A percentile compares a stretch with the other conserved stretches of the same genome.
Conservation (phyloP, 352 stramenopile genomes). For the Elongisporangium anandrum region DNA sequence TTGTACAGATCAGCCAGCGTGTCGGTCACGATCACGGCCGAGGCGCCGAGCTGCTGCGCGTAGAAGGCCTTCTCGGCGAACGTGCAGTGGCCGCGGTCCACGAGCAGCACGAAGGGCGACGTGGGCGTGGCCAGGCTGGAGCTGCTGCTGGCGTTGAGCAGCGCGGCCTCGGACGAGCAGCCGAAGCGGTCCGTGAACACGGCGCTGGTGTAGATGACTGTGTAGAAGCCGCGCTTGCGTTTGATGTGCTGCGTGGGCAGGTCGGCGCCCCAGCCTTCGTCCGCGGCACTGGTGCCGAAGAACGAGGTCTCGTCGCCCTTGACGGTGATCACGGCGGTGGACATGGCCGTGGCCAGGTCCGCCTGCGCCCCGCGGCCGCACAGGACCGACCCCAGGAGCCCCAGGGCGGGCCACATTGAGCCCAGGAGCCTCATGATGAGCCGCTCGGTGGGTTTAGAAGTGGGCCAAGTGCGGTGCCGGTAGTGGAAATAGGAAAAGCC, state of each 20-base stretch:
- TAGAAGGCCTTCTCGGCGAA: conserved; percentile 75
- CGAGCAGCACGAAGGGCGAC: conserved; percentile 56
- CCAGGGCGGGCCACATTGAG: conserved; percentile 3
- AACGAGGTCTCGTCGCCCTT: conserved; percentile 44
- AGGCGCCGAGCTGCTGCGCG: conserved; percentile 60
- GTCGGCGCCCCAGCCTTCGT: conserved; percentile 46
- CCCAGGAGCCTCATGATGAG: neutral
- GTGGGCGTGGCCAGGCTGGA: conserved; percentile 14
- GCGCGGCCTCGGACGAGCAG: conserved; percentile 30
- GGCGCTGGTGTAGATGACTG: conserved; percentile 41
- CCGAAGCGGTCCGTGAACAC: conserved; percentile 42
- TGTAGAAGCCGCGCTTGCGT: conserved; percentile 36
- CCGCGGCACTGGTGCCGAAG: conserved; percentile 46
- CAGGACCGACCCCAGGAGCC: conserved; percentile 4
- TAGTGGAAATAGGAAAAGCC: neutral
- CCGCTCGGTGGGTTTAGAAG: neutral
- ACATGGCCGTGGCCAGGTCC: conserved; percentile 29
- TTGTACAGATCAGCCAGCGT: conserved; percentile 71
- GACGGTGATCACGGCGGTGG: conserved; percentile 54
- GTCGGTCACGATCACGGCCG: conserved; percentile 71
- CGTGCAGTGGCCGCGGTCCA: conserved; percentile 67
- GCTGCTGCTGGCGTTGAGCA: conserved; percentile 16
- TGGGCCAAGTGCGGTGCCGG: neutral
- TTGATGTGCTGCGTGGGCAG: conserved; percentile 47
- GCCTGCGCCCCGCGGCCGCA: conserved; percentile 6